Base-by-base conservation (phyloP, 768 basidiomycete species). In the Ephemerocybe angulata region DNA sequence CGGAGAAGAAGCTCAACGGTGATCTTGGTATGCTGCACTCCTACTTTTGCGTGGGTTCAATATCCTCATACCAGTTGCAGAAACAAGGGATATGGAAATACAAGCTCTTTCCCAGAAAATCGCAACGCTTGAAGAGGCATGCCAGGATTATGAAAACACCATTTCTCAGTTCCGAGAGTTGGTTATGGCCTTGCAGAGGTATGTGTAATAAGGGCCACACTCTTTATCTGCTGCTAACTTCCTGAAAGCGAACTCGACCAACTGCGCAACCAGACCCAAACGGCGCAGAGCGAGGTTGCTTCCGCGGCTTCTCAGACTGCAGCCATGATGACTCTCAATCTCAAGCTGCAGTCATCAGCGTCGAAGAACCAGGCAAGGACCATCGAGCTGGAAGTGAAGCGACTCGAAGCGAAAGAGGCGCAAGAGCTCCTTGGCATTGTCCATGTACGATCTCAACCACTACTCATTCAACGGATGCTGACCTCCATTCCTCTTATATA, bases 161-260 rank as follows among this genome's bases (percentile, higher is more conserved):
- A 94, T 98, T 58, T 69, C 70, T 4, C 94, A 97, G 62, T 99
- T 99, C 82, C 78, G 97, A 42, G 96, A 98, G 33, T 81, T 97
- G 4, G 97, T 98, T 30, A 55, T 87, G 31, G 84, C 86, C 55
- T 72, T 98, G 6, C 94, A 97, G 70, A 79, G 72, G 95, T 94
- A 51, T 43, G 64, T 60, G 57, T 48, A 10, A 21, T 44, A 46
- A 11, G 13, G 2, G 6, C 29, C 17, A 21, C 21, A 22, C 22
- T 48, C 37, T 37, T 31, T 38, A 17, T 24, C 37, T 37, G 46
- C 44, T 19, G 28, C 44, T 46, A 8, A 37, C 29, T 54, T 52
- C 52, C 10, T 24, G 33, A n/a, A 61, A 96, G 93, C 57, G 95
- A 98, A 61, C 83, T 98, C 49, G 92, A 96, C 48, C 71, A 71